Evolutionary conservation across 2,329 filamentous ascomycete genomes (phyloP).

Genomic region (Neoarthrinium moseri): DNA sequence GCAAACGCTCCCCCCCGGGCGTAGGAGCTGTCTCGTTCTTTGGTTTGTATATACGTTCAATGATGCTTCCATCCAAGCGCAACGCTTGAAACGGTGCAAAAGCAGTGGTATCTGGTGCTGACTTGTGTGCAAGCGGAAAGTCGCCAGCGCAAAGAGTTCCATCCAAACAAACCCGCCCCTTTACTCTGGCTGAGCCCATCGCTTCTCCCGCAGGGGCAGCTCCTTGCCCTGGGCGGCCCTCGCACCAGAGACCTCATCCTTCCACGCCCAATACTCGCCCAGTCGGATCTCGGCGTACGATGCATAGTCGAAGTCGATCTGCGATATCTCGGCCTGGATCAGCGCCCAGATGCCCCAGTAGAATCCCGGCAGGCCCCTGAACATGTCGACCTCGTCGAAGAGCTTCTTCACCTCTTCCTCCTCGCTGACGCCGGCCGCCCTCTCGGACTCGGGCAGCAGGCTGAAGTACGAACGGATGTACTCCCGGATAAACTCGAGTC

Average conservation of each 20-base stretch:
- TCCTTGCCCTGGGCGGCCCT: constrained; percentile 44
- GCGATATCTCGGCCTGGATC: constrained; percentile 90
- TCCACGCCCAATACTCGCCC: constrained; percentile 92
- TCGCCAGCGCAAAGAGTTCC: too few relatives aligned
- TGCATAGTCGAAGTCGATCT: constrained; percentile 97
- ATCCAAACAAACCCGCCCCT: neutral
- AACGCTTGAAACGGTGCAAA: neutral
- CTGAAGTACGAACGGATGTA: constrained; percentile 76
- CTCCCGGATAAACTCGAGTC: constrained; percentile 77
- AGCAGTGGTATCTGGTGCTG: constrained; percentile 6
- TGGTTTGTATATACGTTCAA: neutral
- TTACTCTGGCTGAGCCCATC: constrained; percentile 65
- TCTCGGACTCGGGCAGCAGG: constrained; percentile 39
- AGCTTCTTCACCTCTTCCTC: constrained; percentile 68
- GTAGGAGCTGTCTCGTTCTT: neutral
- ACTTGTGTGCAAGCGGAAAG: too few relatives aligned
- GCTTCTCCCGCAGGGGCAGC: constrained; percentile 67
- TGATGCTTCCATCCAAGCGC: neutral
- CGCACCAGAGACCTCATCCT: constrained; percentile 67
- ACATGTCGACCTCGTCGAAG: constrained; percentile 79
- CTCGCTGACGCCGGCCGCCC: constrained; percentile 36
- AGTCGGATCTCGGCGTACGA: constrained; percentile 83
- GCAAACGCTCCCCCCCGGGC: neutral
- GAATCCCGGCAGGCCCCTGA: constrained; percentile 86
- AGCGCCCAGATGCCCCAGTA: constrained; percentile 92